Evolutionary conservation across 2,329 filamentous ascomycete species (phyloP), one percentile per base, ranked within the genome.

Genomic region (Fusarium scirpi): DNA sequence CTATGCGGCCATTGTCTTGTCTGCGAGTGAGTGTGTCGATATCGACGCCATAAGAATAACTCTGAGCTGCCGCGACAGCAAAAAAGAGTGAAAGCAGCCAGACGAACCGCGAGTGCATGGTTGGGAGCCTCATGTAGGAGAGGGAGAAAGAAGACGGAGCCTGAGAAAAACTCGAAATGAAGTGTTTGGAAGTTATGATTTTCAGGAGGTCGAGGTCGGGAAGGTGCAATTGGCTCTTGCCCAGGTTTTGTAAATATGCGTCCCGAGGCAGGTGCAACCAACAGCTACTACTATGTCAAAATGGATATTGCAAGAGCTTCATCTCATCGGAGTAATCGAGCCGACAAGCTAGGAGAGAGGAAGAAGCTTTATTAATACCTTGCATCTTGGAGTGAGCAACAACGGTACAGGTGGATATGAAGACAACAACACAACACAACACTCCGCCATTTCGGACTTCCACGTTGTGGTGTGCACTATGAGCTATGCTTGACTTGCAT

Each of bases 31-130:
- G 73, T 12, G 72, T 75, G 29, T 78, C 74, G 22, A 82, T 76
- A 66, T 85, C 82, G 55, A 82, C 80, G n/a, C 85, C 86, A 72
- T 87, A 88, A 70, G 88, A 77, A 69, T 89, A 89, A 25, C 76
- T 55, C 24, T 77, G 74, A n/a, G 74, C 73, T 12, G 74, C 69
- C 9, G 52, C 15, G 16, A 30, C 56, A 11, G 65, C 43, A 8
- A 67, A 27, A 18, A 63, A 15, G 71, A 64, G 59, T 46, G 62
- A 8, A 65, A 61, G 53, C 55, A 49, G n/a, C 55, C 49, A 52
- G 29, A 62, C 34, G 47, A 69, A 9, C 32, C 66, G 38, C 9
- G 27, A 18, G n/a, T 46, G 66, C 74, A 76, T 76, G 44, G 58
- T 34, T 55, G 34, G 9, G 27, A 9, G 34, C 34, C 34, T 27